Evolutionary conservation across 805 yeast genomes (phyloP).

Genomic region (Metschnikowia shivogae): DNA sequence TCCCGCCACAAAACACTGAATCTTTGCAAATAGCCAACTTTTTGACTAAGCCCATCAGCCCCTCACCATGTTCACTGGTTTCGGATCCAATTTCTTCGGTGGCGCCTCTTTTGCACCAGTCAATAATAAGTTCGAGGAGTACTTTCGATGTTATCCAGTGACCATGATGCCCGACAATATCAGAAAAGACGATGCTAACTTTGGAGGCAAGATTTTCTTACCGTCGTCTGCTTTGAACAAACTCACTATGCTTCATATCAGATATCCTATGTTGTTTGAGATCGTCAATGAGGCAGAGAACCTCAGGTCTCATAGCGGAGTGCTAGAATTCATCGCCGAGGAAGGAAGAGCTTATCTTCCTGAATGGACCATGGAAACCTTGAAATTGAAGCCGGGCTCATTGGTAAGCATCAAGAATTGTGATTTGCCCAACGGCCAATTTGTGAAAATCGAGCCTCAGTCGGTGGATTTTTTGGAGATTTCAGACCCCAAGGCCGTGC

Average conservation of each 20-base stretch:
- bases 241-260: conserved; percentile 82
- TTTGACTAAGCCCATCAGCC: neutral
- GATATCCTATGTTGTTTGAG: conserved; percentile 95
- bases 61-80: conserved; percentile 38
- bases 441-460: conserved; percentile 94
- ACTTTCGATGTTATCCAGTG: conserved; percentile 88
- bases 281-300: conserved; percentile 61
- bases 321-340: conserved; percentile 91
- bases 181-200: conserved; percentile 75
- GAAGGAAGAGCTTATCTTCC: conserved; percentile 96
- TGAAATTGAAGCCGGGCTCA: conserved; percentile 73
- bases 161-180: conserved; percentile 79
- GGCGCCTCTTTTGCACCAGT: conserved; percentile 29
- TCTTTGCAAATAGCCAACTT: neutral
- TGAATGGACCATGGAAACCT: conserved; percentile 90
- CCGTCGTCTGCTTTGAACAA: conserved; percentile 92
- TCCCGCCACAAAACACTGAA: no score
- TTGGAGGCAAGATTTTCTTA: conserved; percentile 90
- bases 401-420: conserved; percentile 69
- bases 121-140: conserved; percentile 64
- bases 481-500: conserved; percentile 92
- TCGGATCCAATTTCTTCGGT: conserved; percentile 38
- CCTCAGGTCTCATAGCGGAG: conserved; percentile 81
- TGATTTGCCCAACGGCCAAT: conserved; percentile 79
- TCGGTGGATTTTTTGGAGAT: conserved; percentile 89